A percentile compares a stretch with the other conserved stretches of the same genome.
Evolutionary conservation across 371 early-diverging fungal species (phyloP).

Genomic region (Capillidium heterosporum): DNA sequence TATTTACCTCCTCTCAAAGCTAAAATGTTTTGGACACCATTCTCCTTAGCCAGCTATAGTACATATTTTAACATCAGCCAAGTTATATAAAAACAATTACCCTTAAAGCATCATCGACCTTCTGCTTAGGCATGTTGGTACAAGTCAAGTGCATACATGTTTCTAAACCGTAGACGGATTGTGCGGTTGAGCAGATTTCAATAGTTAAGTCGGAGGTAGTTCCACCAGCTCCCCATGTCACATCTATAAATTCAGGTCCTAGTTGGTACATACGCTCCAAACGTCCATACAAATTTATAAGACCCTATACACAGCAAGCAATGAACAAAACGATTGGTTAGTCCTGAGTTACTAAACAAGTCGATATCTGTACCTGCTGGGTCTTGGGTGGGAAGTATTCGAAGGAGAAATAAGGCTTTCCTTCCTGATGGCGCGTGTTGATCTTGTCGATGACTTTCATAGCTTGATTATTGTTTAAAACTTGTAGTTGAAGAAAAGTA

Average conservation of each 20-base stretch:
- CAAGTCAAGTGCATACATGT: slow-evolving; percentile 87
- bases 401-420: slow-evolving; percentile 59
- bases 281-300: slow-evolving; percentile 75
- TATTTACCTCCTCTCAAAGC: slow-evolving; percentile 52
- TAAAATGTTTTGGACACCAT: slow-evolving; percentile 76
- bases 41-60: slow-evolving; percentile 38
- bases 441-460: slow-evolving; percentile 57
- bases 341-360: neutral
- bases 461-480: neutral
- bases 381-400: slow-evolving; percentile 92
- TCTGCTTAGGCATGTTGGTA: slow-evolving; percentile 73
- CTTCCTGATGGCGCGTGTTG: slow-evolving; percentile 27
- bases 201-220: slow-evolving; percentile 60
- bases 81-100: slow-evolving; percentile 8
- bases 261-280: slow-evolving; percentile 75
- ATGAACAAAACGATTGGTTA: neutral
- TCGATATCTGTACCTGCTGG: slow-evolving; percentile 18
- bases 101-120: slow-evolving; percentile 54
- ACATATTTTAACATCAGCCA: slow-evolving; percentile 11
- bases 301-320: too few species aligned
- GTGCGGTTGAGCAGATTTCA: slow-evolving; percentile 66
- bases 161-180: slow-evolving; percentile 73
- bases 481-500: too few species aligned
- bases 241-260: slow-evolving; percentile 83
- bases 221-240: slow-evolving; percentile 91